A percentile compares a stretch with the other conserved stretches of the same genome.
These are phyloP conservation scores for Abelmoschus esculentus DNA, from an alignment of 345 rosid species.

Conservation along the genomic window DNA sequence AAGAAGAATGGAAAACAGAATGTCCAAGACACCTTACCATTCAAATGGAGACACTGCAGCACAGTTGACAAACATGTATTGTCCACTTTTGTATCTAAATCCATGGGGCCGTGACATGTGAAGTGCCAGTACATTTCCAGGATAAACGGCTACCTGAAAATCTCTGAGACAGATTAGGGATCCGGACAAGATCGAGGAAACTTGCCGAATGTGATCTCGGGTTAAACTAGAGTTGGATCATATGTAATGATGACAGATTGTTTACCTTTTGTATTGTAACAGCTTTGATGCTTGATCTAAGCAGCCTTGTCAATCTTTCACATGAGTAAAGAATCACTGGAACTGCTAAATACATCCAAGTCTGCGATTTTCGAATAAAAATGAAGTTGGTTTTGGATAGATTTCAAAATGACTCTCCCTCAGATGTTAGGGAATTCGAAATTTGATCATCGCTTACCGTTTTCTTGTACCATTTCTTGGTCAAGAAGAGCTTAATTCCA, in stretches of 20 bases:
- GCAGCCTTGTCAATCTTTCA: conserved; percentile 57
- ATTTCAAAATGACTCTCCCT: background rate
- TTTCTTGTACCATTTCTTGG: conserved; percentile 56
- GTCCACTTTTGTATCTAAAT: conserved; percentile 82
- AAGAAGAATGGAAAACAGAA: too few species aligned
- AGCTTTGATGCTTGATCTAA: conserved; percentile 60
- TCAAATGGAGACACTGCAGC: conserved; percentile 81
- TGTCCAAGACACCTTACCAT: conserved; percentile 30
- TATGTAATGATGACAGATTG: background rate
- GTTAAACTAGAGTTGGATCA: background rate
- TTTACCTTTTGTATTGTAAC: conserved; percentile 55
- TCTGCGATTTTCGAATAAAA: conserved; percentile 24
- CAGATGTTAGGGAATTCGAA: background rate
- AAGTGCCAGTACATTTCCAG: conserved; percentile 69
- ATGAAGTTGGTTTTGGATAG: background rate
- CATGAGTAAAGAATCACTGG: conserved; percentile 48
- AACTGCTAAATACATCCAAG: conserved; percentile 73
- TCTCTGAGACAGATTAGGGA: background rate
- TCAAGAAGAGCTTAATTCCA: conserved; percentile 53
- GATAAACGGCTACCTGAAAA: conserved; percentile 55
- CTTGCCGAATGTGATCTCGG: background rate
- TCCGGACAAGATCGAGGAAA: background rate
- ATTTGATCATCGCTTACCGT: conserved; percentile 34
- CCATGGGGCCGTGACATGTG: conserved; percentile 68
- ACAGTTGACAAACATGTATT: conserved; percentile 74